These are phyloP conservation scores for Colletotrichum orbiculare DNA, from an alignment of 2,329 filamentous ascomycete genomes.

Conservation along the genomic window DNA sequence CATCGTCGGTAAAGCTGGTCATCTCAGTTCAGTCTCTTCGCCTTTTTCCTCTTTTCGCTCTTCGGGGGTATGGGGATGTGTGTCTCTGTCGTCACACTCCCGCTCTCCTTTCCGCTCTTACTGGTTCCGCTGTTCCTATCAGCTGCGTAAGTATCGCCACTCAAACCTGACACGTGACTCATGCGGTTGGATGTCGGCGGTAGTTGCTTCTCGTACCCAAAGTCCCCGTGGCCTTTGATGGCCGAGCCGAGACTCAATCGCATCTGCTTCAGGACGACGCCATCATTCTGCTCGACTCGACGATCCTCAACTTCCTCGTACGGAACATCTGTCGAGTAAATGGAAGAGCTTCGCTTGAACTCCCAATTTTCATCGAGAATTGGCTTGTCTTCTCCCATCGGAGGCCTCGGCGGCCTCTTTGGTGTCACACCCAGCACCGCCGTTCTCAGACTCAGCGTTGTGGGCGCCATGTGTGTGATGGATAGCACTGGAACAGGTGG, in stretches of 20 bases:
- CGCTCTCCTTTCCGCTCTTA: background rate
- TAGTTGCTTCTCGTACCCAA: constrained; percentile 45
- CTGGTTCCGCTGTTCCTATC: constrained; percentile 8
- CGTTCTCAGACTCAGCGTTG: constrained; percentile 43
- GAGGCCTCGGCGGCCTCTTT: constrained; percentile 37
- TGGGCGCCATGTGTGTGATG: constrained; percentile 41
- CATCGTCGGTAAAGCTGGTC: background rate
- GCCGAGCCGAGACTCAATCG: constrained; percentile 17
- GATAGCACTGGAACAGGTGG: constrained; percentile 35
- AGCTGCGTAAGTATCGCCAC: constrained; percentile 33
- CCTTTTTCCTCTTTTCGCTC: constrained; percentile 9
- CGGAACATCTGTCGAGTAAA: constrained; percentile 23
- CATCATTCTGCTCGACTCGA: constrained; percentile 16
- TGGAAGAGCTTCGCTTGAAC: constrained; percentile 25
- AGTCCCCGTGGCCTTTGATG: constrained; percentile 44
- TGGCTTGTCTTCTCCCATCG: constrained; percentile 26
- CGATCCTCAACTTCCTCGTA: constrained; percentile 15
- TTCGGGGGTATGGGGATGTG: constrained; percentile 5
- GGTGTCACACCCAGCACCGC: constrained; percentile 42
- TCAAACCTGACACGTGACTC: constrained; percentile 41
- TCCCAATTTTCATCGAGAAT: constrained; percentile 24
- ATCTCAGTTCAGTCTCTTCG: constrained; percentile 15
- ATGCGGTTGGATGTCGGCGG: constrained; percentile 42
- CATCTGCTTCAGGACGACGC: constrained; percentile 34
- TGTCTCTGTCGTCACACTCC: constrained; percentile 2